Percentiles rank a stretch among this genome's conserved stretches.
These are phyloP conservation scores for Penicillium arizonense DNA, from an alignment of 495 filamentous ascomycete species.

Conservation along the genomic window DNA sequence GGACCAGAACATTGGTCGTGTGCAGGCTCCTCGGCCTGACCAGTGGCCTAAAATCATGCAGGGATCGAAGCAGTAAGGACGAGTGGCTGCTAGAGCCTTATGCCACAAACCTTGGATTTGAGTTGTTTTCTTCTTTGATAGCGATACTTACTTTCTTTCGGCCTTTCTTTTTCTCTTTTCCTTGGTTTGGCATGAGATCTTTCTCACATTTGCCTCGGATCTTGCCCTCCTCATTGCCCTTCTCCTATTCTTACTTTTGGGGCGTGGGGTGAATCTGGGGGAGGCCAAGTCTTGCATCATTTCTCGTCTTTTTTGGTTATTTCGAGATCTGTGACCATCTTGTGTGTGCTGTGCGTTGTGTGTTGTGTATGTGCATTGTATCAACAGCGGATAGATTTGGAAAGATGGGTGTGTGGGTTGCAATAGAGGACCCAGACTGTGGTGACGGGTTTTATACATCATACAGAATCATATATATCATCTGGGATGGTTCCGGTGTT, in stretches of 20 bases:
- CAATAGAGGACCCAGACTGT: slow-evolving; percentile 2
- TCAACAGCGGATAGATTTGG: slow-evolving; percentile 38
- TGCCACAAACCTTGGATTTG: not conserved
- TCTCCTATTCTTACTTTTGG: not conserved
- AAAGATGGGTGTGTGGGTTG: slow-evolving; percentile 14
- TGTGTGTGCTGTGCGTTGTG: no score
- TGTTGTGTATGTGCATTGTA: slow-evolving; percentile 29
- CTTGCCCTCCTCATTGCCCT: not conserved
- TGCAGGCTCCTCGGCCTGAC: slow-evolving; percentile 55
- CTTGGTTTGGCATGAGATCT: slow-evolving; percentile 28
- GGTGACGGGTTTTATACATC: slow-evolving; percentile 1
- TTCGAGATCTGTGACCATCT: slow-evolving; percentile 1
- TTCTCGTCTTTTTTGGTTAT: not conserved
- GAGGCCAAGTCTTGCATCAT: not conserved
- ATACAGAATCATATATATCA: not conserved
- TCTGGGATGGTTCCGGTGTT: no score
- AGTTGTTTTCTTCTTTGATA: slow-evolving; percentile 2
- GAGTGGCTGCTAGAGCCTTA: not conserved
- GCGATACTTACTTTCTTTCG: slow-evolving; percentile 16
- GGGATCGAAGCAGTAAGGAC: slow-evolving; percentile 27
- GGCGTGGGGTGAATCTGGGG: no score
- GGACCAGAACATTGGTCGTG: slow-evolving; percentile 82
- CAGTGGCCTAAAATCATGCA: slow-evolving; percentile 43
- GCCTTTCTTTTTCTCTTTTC: slow-evolving; percentile 11
- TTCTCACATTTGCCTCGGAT: slow-evolving; percentile 10